Percentiles rank a stretch among this genome's conserved stretches.
phyloP scores from a whole-genome alignment of 2,329 filamentous ascomycete genomes.

The Periglandula ipomoeae region DNA sequence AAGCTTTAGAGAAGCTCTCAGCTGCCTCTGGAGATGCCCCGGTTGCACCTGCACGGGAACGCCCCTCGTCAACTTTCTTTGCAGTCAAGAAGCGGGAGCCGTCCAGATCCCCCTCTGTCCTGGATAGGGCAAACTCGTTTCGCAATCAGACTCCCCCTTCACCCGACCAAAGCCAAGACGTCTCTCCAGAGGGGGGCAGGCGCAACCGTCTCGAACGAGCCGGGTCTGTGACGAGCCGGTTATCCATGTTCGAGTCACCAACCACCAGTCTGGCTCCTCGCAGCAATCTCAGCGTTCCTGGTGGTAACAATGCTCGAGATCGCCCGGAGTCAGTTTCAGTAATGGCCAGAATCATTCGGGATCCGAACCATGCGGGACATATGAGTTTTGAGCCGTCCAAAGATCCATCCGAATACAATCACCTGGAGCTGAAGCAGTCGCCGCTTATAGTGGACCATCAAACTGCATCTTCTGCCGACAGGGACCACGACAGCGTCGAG shows the following conservation, averaged over 20 bases:
- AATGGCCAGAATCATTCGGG: slow-evolving; percentile 72
- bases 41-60: slow-evolving; percentile 20
- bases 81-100: slow-evolving; percentile 45
- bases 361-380: slow-evolving; percentile 37
- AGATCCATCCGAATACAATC: slow-evolving; percentile 34
- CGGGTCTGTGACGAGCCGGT: slow-evolving; percentile 43
- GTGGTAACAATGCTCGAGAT: slow-evolving; percentile 30
- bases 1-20: slow-evolving; percentile 76
- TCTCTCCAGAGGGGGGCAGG: slow-evolving; percentile 33
- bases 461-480: slow-evolving; percentile 16
- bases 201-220: slow-evolving; percentile 35
- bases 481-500: slow-evolving; percentile 19
- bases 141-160: slow-evolving; percentile 20
- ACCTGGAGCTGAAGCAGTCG: slow-evolving; percentile 48
- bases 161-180: slow-evolving; percentile 34
- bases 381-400: slow-evolving; percentile 30
- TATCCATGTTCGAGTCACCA: slow-evolving; percentile 44
- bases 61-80: slow-evolving; percentile 47
- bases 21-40: slow-evolving; percentile 23
- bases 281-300: slow-evolving; percentile 10
- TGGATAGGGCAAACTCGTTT: slow-evolving; percentile 34
- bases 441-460: slow-evolving; percentile 51
- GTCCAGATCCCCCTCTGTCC: slow-evolving; percentile 35
- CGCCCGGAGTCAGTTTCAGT: slow-evolving; percentile 76
- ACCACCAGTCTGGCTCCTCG: slow-evolving; percentile 14